Base-by-base conservation (phyloP, 1,284 basidiomycete genomes). In the Leccinum proliferum region DNA sequence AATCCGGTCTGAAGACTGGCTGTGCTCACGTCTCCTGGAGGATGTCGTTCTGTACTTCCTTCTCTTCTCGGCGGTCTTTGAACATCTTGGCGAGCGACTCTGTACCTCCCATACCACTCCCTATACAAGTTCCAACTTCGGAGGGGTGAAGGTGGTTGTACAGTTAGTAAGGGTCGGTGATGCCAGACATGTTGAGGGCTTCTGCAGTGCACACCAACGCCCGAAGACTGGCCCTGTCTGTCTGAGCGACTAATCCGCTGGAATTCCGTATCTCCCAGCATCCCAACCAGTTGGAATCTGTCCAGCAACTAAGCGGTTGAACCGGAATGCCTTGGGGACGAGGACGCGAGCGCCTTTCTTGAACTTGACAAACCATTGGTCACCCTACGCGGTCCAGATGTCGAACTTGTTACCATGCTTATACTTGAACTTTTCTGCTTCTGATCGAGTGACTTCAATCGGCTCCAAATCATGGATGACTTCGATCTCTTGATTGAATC, bases 401-500 rank as follows among this genome's bases (percentile, higher is more conserved):
- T 99, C 95, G 73, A 94, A 96, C 74, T 95, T 96, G 71, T 96
- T 94, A 64, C 93, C 94, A 73, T 99, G 97, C 76, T 98, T 94
- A 65, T 90, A 84, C 81, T 97, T 96, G 88, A 97, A 98, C 74
- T 94, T 96, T 68, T 90, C 83, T 11, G 96, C 96, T 70, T 99
- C 97, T 46, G 87, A 86, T 63, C 92, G 87, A 14, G 93, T 86
- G 34, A 96, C 92, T 78, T 99, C 96, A 65, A 99, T 89, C 2
- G 96, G 89, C 78, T 99, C 96, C 60, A 99, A 84, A 74, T 99
- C 96, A 76, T 99, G 97, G 69, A 91, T 89, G 65, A 99, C 88
- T 77, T 99, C 94, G 68, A 99, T 84, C 77, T 99, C 97, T 76
- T 98, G 96, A 75, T 94, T 89, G 85, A 98, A 98, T 67, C 92